Conservation (phyloP, 1,284 basidiomycete genomes). For the Cryptococcus neoformans region DNA sequence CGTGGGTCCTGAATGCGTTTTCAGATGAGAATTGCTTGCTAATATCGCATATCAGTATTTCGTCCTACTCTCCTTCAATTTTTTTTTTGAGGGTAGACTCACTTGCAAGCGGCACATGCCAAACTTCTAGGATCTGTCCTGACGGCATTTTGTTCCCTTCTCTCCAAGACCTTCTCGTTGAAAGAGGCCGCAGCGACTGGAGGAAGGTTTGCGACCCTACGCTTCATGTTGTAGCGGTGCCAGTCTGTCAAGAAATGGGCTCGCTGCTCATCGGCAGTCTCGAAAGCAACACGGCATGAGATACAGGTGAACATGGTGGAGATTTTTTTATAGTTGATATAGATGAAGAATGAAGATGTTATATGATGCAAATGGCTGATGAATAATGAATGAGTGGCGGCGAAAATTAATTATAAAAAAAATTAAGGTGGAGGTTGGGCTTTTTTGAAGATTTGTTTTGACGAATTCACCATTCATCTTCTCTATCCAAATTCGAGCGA, state of each 20-base stretch:
- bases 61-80: conserved; percentile 40
- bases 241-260: conserved; percentile 90
- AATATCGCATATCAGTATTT: no score
- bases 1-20: conserved; percentile 84
- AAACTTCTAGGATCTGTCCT: conserved; percentile 63
- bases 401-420: neutral
- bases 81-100: conserved; percentile 14
- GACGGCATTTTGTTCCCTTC: conserved; percentile 68
- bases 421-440: neutral
- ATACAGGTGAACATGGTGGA: conserved; percentile 72
- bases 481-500: neutral
- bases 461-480: neutral
- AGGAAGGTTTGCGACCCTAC: conserved; percentile 84
- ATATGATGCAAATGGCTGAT: neutral
- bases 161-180: conserved; percentile 85
- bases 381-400: neutral
- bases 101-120: conserved; percentile 81
- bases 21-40: conserved; percentile 84
- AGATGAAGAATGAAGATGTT: neutral
- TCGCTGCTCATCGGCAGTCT: conserved; percentile 80
- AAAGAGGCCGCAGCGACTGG: conserved; percentile 78
- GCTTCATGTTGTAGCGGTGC: conserved; percentile 98
- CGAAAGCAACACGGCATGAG: conserved; percentile 88
- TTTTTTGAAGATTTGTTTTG: neutral
- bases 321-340: neutral